Conservation (phyloP, 371 early-diverging fungal genomes). For the Mucor ambiguus region DNA sequence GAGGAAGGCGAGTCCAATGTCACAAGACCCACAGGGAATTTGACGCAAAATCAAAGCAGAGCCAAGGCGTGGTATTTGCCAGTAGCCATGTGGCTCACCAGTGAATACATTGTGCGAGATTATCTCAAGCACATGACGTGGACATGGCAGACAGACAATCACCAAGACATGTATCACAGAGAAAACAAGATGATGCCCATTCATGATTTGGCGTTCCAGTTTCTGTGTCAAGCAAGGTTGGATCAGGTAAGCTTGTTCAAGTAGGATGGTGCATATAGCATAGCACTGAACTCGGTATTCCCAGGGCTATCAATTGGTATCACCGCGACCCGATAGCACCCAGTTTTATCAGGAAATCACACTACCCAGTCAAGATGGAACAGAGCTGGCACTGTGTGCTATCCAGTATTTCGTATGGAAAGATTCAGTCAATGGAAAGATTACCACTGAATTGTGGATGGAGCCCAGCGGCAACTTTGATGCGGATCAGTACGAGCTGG, state of each 20-base stretch:
- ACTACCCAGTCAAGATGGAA: slow-evolving; percentile 15
- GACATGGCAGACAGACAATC: slow-evolving; percentile 65
- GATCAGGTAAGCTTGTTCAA: slow-evolving; percentile 53
- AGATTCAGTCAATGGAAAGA: slow-evolving; percentile 56
- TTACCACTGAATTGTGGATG: slow-evolving; percentile 78
- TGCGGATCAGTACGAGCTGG: slow-evolving; percentile 38
- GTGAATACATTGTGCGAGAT: slow-evolving; percentile 57
- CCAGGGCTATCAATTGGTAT: slow-evolving; percentile 54
- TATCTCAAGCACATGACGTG: slow-evolving; percentile 68
- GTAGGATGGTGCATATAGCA: too few relatives aligned
- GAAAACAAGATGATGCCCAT: slow-evolving; percentile 62
- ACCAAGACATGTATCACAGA: slow-evolving; percentile 54
- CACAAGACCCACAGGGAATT: not conserved
- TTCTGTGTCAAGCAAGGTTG: slow-evolving; percentile 69
- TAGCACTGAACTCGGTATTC: too few relatives aligned
- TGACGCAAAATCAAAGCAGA: slow-evolving; percentile 18
- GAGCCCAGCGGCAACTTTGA: slow-evolving; percentile 61
- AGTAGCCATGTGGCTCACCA: slow-evolving; percentile 40
- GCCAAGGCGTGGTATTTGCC: slow-evolving; percentile 47
- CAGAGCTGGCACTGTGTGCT: slow-evolving; percentile 44
- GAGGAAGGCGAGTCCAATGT: not conserved
- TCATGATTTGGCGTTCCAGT: slow-evolving; percentile 73
- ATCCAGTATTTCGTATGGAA: slow-evolving; percentile 74
- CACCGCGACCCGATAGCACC: slow-evolving; percentile 58
- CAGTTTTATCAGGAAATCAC: slow-evolving; percentile 72